Base-by-base conservation (phyloP, 73 alveolate species). In the Blepharisma japonicum region DNA sequence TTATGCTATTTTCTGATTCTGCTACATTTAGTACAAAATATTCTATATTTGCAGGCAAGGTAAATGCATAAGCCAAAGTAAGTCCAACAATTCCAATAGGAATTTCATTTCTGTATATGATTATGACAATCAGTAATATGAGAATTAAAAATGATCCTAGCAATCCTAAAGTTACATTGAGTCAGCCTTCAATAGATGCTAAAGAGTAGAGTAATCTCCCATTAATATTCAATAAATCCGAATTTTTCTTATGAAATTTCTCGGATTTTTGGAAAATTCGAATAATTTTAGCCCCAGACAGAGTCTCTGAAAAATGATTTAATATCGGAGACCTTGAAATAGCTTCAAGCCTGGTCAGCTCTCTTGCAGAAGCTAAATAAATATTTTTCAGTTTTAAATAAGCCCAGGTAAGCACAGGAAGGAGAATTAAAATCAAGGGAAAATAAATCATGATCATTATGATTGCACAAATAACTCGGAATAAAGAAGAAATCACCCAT, bases 1-100 rank as follows among this genome's bases (percentile, higher is more conserved):
- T 71, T 71, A 70, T 70, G 14, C 27, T 18, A 5, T 70, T 70
- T 70, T 70, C 80, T 38, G 46, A 14, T 14, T 45, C 72, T n/a
- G 66, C 46, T 14, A 70, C 21, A 23, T 14, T 2, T 1, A 39
- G 2, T 5, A 70, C 11, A 7, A 47, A n/a, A n/a, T 70, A n/a
- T 18, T n/a, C 27, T 1, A 70, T 9, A 5, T 45, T 45, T 14
- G 14, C 80, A 70, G 80, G 80, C 2, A 70, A 54, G 27, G 80
- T 68, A 4, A 70, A n/a, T 71, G 45, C 21, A 25, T 74, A 74
- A 21, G 80, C 71, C 23, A 74, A 25, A 27, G 80, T 25, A 7
- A 74, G 71, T 7, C 83, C 83, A 74, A 48, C 83, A 47, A 74
- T 47, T 7, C 83, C 83, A 2, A 25, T 25, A 55, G 81, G n/a